Evolutionary conservation across 345 rosid species (phyloP), one percentile per base, ranked within the genome.

Genomic region (Corchorus capsularis): DNA sequence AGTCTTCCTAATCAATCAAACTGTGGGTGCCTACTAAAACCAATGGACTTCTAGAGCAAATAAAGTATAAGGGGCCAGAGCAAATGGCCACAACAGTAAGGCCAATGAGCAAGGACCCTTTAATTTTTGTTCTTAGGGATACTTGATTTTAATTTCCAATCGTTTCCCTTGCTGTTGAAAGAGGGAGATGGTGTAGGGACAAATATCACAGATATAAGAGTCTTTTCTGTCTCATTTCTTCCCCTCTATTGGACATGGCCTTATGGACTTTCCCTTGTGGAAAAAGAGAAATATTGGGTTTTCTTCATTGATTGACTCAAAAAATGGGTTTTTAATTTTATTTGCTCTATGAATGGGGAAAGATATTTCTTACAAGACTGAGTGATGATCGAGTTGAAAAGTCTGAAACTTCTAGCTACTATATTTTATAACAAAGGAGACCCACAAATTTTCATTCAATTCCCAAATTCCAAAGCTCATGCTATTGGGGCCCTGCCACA

Each of bases 161-260:
- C 49, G 5, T 39, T 71, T 71, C 35, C 75, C 17, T 52, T 10
- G 19, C 4, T 63, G 62, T 11, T 3, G n/a, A 34, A 74, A 50
- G 41, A 63, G 34, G 43, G 22, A 71, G 52, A 9, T 50, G 20
- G 50, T 49, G 77, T 49, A 63, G 62, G 70, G 60, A 62, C 59
- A 65, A 20, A 52, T 27, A 27, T 27, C 27, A 57, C 61, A 19
- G 54, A 19, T 69, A 41, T n/a, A 52, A 7, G 46, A 49, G 63
- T 67, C 81, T 46, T 17, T 57, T 79, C 61, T 79, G 85, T 72
- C 76, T 64, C 77, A 79, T 76, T 80, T 81, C 79, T 57, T 73
- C 81, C 87, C 79, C 77, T 81, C 75, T 71, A 53, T 74, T 76
- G 20, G 84, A 79, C 79, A 79, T 77, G 77, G 69, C 66, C 49